These are phyloP conservation scores for Mycena latifolia DNA, from an alignment of 768 basidiomycete genomes.

Conservation along the genomic window DNA sequence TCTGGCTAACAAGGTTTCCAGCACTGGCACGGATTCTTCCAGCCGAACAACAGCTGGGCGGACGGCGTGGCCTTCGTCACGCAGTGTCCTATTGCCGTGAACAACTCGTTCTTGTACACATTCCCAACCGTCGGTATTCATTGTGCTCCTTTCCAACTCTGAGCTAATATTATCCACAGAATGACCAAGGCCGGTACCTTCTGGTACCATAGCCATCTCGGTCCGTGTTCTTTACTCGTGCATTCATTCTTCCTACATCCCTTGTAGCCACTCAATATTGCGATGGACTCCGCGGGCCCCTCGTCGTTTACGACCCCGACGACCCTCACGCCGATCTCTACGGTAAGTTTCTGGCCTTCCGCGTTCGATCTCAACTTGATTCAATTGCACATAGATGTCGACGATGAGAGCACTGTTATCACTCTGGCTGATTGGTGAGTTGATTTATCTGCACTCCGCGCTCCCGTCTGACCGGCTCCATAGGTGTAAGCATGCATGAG, in stretches of 20 bases:
- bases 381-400: not conserved
- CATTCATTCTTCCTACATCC: conserved; percentile 40
- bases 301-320: no score
- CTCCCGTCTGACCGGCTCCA: not conserved
- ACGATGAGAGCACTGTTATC: conserved; percentile 38
- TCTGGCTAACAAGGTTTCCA: not conserved
- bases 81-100: conserved; percentile 16
- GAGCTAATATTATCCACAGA: not conserved
- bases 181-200: conserved; percentile 43
- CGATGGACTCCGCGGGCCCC: no score
- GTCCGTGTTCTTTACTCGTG: conserved; percentile 12
- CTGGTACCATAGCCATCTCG: conserved; percentile 51
- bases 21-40: no score
- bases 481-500: conserved; percentile 8
- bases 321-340: conserved; percentile 19
- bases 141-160: no score
- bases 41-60: no score
- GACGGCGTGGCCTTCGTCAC: conserved; percentile 6
- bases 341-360: conserved; percentile 7
- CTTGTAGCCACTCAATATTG: conserved; percentile 45
- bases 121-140: conserved; percentile 8
- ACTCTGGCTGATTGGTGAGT: conserved; percentile 45
- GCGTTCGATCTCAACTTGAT: not conserved
- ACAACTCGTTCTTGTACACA: conserved; percentile 21
- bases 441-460: no score